A percentile compares a stretch with the other conserved stretches of the same genome.
phyloP scores from a whole-genome alignment of 2,329 filamentous ascomycete species.

The Xylariales sp. region DNA sequence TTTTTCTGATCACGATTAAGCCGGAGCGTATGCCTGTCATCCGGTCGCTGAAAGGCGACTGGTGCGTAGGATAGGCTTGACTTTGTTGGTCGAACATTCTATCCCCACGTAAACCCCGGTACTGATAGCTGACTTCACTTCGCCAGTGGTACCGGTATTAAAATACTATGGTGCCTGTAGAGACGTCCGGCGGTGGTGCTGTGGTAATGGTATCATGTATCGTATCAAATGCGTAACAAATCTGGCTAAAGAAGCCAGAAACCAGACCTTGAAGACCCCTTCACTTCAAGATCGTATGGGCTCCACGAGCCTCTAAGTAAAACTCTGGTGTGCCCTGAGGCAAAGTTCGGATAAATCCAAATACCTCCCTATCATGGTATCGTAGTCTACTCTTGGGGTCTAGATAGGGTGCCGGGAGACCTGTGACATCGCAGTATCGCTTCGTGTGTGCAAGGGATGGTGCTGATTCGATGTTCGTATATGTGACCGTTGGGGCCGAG shows the following conservation, averaged over 20 bases:
- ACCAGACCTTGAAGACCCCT: constrained; percentile 34
- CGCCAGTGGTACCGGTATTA: not conserved
- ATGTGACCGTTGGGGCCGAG: constrained; percentile 80
- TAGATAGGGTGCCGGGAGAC: constrained; percentile 87
- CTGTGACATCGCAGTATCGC: constrained; percentile 96
- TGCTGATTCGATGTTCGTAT: constrained; percentile 96
- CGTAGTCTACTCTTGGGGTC: constrained; percentile 94
- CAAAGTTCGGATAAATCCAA: constrained; percentile 81
- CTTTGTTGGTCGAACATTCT: constrained; percentile 87
- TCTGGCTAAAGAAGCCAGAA: not conserved
- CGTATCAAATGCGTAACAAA: not conserved
- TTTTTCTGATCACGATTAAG: constrained; percentile 89
- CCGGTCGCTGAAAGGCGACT: constrained; percentile 78
- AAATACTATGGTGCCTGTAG: not conserved
- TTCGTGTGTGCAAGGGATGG: constrained; percentile 86
- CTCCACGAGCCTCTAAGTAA: constrained; percentile 88
- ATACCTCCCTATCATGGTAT: constrained; percentile 94
- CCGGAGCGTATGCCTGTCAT: constrained; percentile 93
- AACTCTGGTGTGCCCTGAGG: constrained; percentile 86
- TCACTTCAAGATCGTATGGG: constrained; percentile 93
- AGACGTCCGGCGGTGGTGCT: not conserved
- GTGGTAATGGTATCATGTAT: constrained; percentile 9
- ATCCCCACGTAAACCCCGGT: not conserved
- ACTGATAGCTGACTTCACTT: constrained; percentile 5
- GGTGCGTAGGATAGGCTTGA: constrained; percentile 95